Base-by-base conservation (phyloP, 345 rosid genomes). In the Nephelium lappaceum region DNA sequence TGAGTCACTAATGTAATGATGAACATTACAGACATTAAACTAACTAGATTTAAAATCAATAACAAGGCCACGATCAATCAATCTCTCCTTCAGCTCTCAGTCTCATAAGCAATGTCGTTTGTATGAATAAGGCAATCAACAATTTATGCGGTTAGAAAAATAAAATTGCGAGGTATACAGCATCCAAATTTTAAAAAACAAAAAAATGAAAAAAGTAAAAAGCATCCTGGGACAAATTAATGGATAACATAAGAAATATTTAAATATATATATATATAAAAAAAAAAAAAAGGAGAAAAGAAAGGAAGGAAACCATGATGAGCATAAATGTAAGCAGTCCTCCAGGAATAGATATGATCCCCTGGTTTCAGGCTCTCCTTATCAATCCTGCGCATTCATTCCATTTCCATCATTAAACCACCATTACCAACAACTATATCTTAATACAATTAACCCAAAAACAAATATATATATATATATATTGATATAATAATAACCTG, bases 341-440 rank as follows among this genome's bases (percentile, higher is more conserved):
- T 93, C 98, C 97, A 93, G 5, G 98, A 91, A 75, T 92, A 95
- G 43, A 93, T 87, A 81, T 93, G 96, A 92, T 93, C 97, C 65
- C 98, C 97, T 27, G 97, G 92, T 80, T 90, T 91, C 82, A 95
- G 83, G 83, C 83, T 83, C 55, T 85, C 81, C 85, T 77, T 88
- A 16, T 47, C 21, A 5, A 91, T 86, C 83, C 98, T 95, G 82
- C 19, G 63, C 2, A 67, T 31, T 23, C 36, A 31, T 31, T 31
- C 36, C 36, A 31, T 31, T 71, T 41, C 3, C 11, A 58, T 47
- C 68, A 6, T 39, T 31, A 53, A 31, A 31, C 36, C 36, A 2
- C 36, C 36, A 31, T 66, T 21, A n/a, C 1, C 31, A 71, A 53
- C 65, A 23, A 41, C 10, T 2, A 15, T 65, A 53, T 16, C 8